Percentiles rank a stretch among this genome's conserved stretches.
Evolutionary conservation across 495 filamentous ascomycete species (phyloP).

Genomic region (Xylaria venustula): DNA sequence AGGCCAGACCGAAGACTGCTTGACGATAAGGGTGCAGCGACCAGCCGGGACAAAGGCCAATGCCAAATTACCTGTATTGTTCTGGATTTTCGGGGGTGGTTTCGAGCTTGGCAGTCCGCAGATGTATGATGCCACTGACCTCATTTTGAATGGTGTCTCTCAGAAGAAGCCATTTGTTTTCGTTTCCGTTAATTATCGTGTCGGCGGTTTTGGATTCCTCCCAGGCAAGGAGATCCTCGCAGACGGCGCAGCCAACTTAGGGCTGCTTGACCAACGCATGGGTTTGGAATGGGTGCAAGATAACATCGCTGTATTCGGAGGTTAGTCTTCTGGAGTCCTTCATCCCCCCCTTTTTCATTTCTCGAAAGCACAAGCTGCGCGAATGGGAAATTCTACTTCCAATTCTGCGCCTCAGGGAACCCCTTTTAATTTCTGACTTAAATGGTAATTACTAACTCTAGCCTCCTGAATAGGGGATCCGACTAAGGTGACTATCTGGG

Average conservation of each 20-base stretch:
- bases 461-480: too few species aligned
- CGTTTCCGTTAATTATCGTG: slow-evolving; percentile 63
- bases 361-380: too few species aligned
- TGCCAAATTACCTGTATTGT: slow-evolving; percentile 64
- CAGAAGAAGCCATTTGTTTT: slow-evolving; percentile 62
- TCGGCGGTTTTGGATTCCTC: slow-evolving; percentile 61
- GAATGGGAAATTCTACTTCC: too few species aligned
- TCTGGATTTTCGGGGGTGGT: slow-evolving; percentile 75
- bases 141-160: slow-evolving; percentile 52
- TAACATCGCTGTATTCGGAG: slow-evolving; percentile 68
- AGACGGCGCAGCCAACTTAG: slow-evolving; percentile 62
- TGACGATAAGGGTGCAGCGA: slow-evolving; percentile 63
- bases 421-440: too few species aligned
- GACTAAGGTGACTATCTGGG: slow-evolving; percentile 67
- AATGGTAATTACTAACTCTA: too few species aligned
- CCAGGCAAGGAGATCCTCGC: slow-evolving; percentile 60
- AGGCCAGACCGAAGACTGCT: slow-evolving; percentile 62
- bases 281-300: slow-evolving; percentile 63
- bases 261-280: slow-evolving; percentile 65
- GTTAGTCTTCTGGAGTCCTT: too few species aligned
- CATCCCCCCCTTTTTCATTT: too few species aligned
- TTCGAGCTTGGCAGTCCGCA: slow-evolving; percentile 58
- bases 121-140: slow-evolving; percentile 56
- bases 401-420: too few species aligned
- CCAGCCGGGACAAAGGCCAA: slow-evolving; percentile 53